Percentiles rank a stretch among this genome's conserved stretches.
phyloP scores from a whole-genome alignment of 1,139 yeast genomes.

The Komagataea norvegica region DNA sequence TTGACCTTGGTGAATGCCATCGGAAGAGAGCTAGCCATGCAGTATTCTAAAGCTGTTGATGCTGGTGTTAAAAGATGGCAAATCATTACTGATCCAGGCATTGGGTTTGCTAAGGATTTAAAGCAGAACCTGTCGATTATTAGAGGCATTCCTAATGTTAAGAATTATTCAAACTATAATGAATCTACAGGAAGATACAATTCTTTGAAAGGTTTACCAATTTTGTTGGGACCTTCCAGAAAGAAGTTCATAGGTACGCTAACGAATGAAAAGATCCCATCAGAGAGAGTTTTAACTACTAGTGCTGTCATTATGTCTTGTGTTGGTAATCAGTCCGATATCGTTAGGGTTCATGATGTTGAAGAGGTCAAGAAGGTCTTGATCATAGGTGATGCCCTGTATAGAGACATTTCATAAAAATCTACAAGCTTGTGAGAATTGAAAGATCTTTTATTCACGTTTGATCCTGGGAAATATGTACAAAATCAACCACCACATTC shows the following conservation, averaged over 20 bases:
- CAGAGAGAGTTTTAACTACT: slow-evolving; percentile 68
- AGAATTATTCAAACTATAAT: slow-evolving; percentile 41
- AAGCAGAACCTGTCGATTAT: slow-evolving; percentile 66
- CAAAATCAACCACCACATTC: slow-evolving; percentile 2
- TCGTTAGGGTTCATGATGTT: slow-evolving; percentile 88
- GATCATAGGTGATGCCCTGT: slow-evolving; percentile 72
- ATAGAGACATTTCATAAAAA: slow-evolving; percentile 34
- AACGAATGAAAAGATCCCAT: slow-evolving; percentile 44
- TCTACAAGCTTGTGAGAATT: not conserved
- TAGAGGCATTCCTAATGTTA: slow-evolving; percentile 51
- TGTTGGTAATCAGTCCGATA: slow-evolving; percentile 69
- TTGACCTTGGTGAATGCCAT: slow-evolving; percentile 41
- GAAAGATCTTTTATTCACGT: not conserved
- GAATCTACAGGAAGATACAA: slow-evolving; percentile 24
- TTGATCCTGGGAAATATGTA: not conserved
- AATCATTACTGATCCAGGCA: slow-evolving; percentile 85
- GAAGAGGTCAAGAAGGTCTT: slow-evolving; percentile 59
- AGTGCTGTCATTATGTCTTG: slow-evolving; percentile 73
- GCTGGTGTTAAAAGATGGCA: slow-evolving; percentile 86
- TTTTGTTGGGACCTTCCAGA: slow-evolving; percentile 82
- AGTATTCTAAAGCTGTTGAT: slow-evolving; percentile 51
- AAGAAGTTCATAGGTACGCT: slow-evolving; percentile 79
- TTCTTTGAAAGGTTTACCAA: slow-evolving; percentile 45
- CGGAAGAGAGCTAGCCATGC: slow-evolving; percentile 57
- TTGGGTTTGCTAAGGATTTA: slow-evolving; percentile 83